Evolutionary conservation across 768 basidiomycete genomes (phyloP).

Genomic region (Tulasnella sp.): DNA sequence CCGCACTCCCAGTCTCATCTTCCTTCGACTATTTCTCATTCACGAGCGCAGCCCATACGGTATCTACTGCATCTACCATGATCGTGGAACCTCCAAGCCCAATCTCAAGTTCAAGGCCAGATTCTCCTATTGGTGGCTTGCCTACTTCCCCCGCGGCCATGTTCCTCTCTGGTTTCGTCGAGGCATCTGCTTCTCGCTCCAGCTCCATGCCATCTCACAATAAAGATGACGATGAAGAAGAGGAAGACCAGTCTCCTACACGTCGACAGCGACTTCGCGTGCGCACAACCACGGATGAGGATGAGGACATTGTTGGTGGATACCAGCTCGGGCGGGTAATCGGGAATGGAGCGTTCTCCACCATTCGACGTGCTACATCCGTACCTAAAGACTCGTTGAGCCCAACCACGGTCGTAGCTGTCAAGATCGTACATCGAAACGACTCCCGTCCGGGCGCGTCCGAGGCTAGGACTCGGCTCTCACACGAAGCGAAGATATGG

Average conservation of each 20-base stretch:
- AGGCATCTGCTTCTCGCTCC: constrained; percentile 8
- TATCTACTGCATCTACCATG: too few species aligned
- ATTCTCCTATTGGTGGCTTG: neutral
- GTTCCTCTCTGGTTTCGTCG: constrained; percentile 20
- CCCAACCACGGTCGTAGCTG: constrained; percentile 38
- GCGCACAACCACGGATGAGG: constrained; percentile 35
- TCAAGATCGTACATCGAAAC: constrained; percentile 62
- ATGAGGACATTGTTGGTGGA: constrained; percentile 54
- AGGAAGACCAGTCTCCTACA: neutral
- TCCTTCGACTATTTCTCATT: too few species aligned
- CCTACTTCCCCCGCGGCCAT: constrained; percentile 18
- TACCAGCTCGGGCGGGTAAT: constrained; percentile 68
- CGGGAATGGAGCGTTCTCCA: constrained; percentile 72
- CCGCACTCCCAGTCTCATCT: too few species aligned
- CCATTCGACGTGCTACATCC: constrained; percentile 57
- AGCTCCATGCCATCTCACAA: constrained; percentile 51
- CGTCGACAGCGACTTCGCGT: constrained; percentile 27
- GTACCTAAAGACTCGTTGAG: constrained; percentile 39
- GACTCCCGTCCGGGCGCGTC: constrained; percentile 30
- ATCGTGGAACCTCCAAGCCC: too few species aligned
- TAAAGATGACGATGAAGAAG: neutral
- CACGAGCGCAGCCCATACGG: too few species aligned
- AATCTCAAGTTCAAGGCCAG: neutral
- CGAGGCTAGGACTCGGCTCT: constrained; percentile 43
- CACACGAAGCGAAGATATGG: constrained; percentile 66